Evolutionary conservation across 1,284 basidiomycete species (phyloP), one percentile per base, ranked within the genome.

Genomic region (Heterobasidion annosum): DNA sequence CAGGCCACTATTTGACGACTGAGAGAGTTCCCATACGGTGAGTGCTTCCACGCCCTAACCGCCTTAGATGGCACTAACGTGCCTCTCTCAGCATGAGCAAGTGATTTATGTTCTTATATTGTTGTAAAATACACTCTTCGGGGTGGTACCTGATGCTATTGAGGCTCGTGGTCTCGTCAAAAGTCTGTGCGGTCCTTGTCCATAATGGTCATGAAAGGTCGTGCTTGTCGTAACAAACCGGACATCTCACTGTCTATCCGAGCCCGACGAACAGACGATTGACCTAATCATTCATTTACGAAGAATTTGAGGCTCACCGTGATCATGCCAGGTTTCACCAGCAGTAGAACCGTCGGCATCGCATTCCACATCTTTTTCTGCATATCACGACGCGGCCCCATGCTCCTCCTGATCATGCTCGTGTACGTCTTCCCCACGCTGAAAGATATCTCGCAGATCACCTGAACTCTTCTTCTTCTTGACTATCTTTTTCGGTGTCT

Each of bases 1-100:
- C 67, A 76, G 73, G 59, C 84, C 85, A 40, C 65, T 87, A 25
- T 87, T 87, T 60, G 81, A 85, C 57, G 85, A 87, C 62, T 87
- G 64, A 72, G 42, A 8, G 25, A 3, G 7, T 18, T 6, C 34
- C 15, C 18, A 52, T 10, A 32, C 7, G 48, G 12, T 9, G 5
- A 25, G 8, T 18, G 45, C 45, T 16, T 47, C 10, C 5, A 47
- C 3, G 40, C 10, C 25, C 18, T 47, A 4, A 15, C 45, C 37
- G n/a, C 37, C 37, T 40, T 7, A n/a, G 25, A 10, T 10, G 15
- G 45, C 10, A 47, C 45, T 16, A 25, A 47, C 1, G 7, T 18
- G 16, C 16, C 25, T 10, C 18, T 13, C 18, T 19, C 9, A 18
- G 18, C 45, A 47, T 15, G 10, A 47, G 45, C 18, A 16, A 13